Base-by-base conservation (phyloP, 192 early-diverging fungal species). In the Rhizoclosmatium globosum region DNA sequence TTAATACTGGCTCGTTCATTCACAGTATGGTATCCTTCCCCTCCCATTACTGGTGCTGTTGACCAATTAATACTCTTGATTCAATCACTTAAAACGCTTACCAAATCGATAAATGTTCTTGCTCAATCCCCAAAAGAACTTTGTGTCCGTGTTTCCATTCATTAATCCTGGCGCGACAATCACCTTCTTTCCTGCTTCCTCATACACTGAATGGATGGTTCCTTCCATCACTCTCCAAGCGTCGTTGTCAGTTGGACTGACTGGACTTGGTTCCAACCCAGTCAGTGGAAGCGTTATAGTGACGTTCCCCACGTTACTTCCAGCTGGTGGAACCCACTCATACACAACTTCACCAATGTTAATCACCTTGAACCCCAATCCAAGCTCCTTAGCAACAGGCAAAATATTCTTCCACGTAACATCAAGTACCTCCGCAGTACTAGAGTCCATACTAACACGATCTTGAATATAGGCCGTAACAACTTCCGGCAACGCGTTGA, bases 401-500 rank as follows among this genome's bases (percentile, higher is more conserved):
- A 43, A 2, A 4, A 85, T n/a, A 45, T 39, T 59, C 39, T 60
- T 47, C 45, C 74, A 17, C 21, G 70, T 59, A 64, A 77, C 62
- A 6, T 46, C n/a, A 57, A 75, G 58, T 21, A 82, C 60, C 31
- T 53, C 59, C 3, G 44, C 38, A 44, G 56, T 31, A 21, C 45
- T 47, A 4, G 23, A 58, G 23, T 85, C 79, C 56, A 79, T 41
- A 1, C 71, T 71, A 48, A 87, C 74, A 56, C 86, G 83, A 68
- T 87, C 72, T 77, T 87, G 82, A 47, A 85, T 61, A 9, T 60
- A 23, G 38, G 72, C 81, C 3, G 68, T 62, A 7, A 75, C 68
- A 13, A 46, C n/a, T 76, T 84, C 83, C 1, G 86, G 86, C 23
- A 87, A 82, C 3, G 83, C 83, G 57, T 87, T 87, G 46, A 84